These are phyloP conservation scores for Epithemia pelagica DNA, from an alignment of 108 stramenopile species.

Conservation along the genomic window DNA sequence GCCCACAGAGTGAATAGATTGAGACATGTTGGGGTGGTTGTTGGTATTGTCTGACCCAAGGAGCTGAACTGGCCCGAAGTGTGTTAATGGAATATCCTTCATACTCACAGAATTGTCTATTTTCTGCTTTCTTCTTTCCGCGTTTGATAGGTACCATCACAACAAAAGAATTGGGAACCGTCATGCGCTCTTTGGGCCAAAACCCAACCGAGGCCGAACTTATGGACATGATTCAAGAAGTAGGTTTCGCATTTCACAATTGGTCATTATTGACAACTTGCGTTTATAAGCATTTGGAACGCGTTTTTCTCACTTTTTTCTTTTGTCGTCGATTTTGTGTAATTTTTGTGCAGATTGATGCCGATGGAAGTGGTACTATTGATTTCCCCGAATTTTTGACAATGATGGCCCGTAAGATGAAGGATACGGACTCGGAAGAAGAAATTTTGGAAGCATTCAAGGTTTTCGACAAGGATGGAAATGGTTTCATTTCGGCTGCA, in stretches of 20 bases:
- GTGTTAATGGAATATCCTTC: too few species aligned
- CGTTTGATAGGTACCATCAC: conserved; percentile 93
- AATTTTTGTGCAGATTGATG: conserved; percentile 95
- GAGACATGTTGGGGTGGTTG: too few species aligned
- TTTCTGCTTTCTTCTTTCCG: background rate
- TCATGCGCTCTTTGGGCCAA: conserved; percentile 99
- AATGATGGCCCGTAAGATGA: conserved; percentile 99
- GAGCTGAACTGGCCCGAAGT: too few species aligned
- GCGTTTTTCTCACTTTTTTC: too few species aligned
- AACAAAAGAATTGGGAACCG: conserved; percentile 99
- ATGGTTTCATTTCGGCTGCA: conserved; percentile 99
- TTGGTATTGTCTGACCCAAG: too few species aligned
- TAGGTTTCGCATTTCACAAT: too few species aligned
- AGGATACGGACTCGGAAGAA: conserved; percentile 99
- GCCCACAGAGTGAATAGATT: too few species aligned
- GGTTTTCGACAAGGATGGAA: conserved; percentile 99
- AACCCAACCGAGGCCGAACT: conserved; percentile 99
- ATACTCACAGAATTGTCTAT: too few species aligned
- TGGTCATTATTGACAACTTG: background rate
- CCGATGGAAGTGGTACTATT: conserved; percentile 99
- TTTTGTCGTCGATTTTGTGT: background rate
- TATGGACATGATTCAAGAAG: conserved; percentile 99
- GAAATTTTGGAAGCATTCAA: conserved; percentile 99
- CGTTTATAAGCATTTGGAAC: background rate
- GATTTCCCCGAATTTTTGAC: conserved; percentile 99